Evolutionary conservation across 306 rosid genomes (phyloP).

Genomic region (Acacia confusa): DNA sequence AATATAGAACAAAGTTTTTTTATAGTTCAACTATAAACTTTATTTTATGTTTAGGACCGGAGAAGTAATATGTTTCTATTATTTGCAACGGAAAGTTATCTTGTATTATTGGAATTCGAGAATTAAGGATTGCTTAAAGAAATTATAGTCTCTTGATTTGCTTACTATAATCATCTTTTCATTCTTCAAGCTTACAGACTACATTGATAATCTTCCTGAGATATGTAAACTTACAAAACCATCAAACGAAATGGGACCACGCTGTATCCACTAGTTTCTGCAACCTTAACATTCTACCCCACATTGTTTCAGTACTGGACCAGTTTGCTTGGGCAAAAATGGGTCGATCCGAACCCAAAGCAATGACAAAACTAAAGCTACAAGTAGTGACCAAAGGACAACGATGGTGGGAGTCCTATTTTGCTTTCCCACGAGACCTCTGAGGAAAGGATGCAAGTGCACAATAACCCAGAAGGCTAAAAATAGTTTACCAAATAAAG

Average conservation of each 20-base stretch:
- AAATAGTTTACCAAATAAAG: constrained; percentile 82
- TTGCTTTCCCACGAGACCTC: constrained; percentile 90
- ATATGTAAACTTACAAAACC: not conserved
- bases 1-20: too few species aligned
- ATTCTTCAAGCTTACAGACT: not conserved
- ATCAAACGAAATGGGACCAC: not conserved
- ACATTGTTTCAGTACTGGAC: constrained; percentile 89
- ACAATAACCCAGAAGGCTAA: constrained; percentile 92
- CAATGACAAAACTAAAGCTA: constrained; percentile 81
- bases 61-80: not conserved
- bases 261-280: not conserved
- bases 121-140: not conserved
- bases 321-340: constrained; percentile 82
- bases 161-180: not conserved
- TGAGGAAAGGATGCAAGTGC: constrained; percentile 94
- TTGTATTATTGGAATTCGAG: not conserved
- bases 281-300: constrained; percentile 72
- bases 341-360: constrained; percentile 92
- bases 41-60: too few species aligned
- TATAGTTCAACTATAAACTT: too few species aligned
- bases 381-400: constrained; percentile 80
- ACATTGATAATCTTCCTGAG: not conserved
- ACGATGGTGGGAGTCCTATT: constrained; percentile 92
- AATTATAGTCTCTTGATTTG: not conserved
- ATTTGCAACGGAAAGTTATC: not conserved